phyloP scores from a whole-genome alignment of 352 stramenopile genomes.

The Phytophthora vignae region DNA sequence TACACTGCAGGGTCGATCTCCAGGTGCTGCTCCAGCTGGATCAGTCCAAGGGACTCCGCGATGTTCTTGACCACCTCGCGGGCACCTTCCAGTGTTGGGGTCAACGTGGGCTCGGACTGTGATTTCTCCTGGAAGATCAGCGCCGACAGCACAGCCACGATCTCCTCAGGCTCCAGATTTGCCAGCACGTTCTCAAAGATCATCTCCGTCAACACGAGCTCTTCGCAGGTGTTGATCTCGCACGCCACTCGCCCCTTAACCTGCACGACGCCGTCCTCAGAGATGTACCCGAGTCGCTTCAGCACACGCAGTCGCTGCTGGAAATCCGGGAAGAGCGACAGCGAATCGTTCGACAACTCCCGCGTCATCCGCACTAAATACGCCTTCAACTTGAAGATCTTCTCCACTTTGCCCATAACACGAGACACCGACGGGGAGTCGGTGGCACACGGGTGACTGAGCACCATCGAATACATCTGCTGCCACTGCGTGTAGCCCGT shows the following conservation, averaged over 20 bases:
- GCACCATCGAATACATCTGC: conserved; percentile 57
- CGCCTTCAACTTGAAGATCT: conserved; percentile 75
- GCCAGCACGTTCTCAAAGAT: conserved; percentile 99
- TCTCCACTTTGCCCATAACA: conserved; percentile 76
- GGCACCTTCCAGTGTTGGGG: conserved; percentile 70
- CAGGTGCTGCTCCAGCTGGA: conserved; percentile 84
- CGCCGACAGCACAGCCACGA: conserved; percentile 95
- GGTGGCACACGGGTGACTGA: conserved; percentile 59
- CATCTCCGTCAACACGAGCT: conserved; percentile 98
- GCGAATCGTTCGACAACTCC: conserved; percentile 87
- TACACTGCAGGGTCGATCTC: conserved; percentile 94
- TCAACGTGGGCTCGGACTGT: conserved; percentile 79
- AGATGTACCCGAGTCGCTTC: conserved; percentile 95
- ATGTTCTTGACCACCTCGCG: conserved; percentile 92
- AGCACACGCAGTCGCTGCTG: conserved; percentile 94
- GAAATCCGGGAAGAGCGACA: conserved; percentile 98
- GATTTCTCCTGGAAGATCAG: conserved; percentile 98
- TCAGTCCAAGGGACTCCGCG: conserved; percentile 78
- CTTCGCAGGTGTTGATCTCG: conserved; percentile 98
- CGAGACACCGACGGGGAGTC: conserved; percentile 47
- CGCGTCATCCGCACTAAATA: conserved; percentile 67
- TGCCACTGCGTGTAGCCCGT: conserved; percentile 74
- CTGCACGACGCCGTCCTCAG: conserved; percentile 88
- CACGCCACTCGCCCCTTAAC: conserved; percentile 98
- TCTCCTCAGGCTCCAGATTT: conserved; percentile 96